These are phyloP conservation scores for Hypoxylon sp. DNA, from an alignment of 2,329 filamentous ascomycete genomes.

Conservation along the genomic window DNA sequence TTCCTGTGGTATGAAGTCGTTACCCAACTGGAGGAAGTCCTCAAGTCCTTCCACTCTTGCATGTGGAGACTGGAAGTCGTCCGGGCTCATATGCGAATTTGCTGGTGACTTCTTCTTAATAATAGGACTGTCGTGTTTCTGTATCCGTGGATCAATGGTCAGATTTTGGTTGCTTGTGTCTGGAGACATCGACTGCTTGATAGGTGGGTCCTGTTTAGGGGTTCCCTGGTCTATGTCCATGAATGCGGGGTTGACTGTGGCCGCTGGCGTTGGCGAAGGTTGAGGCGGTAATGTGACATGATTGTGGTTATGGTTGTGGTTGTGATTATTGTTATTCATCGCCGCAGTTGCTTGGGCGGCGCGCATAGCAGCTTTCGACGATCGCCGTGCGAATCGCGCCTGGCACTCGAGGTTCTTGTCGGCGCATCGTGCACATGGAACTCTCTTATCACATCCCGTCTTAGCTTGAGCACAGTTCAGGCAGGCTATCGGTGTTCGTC, in stretches of 20 bases:
- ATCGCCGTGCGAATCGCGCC: slow-evolving; percentile 59
- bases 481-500: slow-evolving; percentile 57
- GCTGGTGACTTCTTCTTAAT: slow-evolving; percentile 46
- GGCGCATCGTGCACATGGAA: slow-evolving; percentile 58
- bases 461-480: slow-evolving; percentile 60
- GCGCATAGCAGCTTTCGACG: slow-evolving; percentile 57
- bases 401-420: slow-evolving; percentile 59
- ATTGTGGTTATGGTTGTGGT: slow-evolving; percentile 9
- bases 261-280: slow-evolving; percentile 35
- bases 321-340: slow-evolving; percentile 43
- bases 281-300: slow-evolving; percentile 30
- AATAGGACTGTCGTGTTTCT: slow-evolving; percentile 38
- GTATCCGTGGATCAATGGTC: slow-evolving; percentile 47
- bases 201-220: slow-evolving; percentile 40
- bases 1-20: slow-evolving; percentile 49
- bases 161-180: slow-evolving; percentile 36
- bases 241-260: slow-evolving; percentile 47
- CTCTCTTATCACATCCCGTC: slow-evolving; percentile 60
- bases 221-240: slow-evolving; percentile 49
- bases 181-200: slow-evolving; percentile 44
- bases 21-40: slow-evolving; percentile 53
- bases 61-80: slow-evolving; percentile 51
- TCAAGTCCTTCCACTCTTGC: slow-evolving; percentile 50
- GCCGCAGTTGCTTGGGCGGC: slow-evolving; percentile 53
- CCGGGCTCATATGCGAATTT: slow-evolving; percentile 48